A percentile compares a stretch with the other conserved stretches of the same genome.
Conservation (phyloP, 78 protist species). For the Dictyostelium firmibasis region DNA sequence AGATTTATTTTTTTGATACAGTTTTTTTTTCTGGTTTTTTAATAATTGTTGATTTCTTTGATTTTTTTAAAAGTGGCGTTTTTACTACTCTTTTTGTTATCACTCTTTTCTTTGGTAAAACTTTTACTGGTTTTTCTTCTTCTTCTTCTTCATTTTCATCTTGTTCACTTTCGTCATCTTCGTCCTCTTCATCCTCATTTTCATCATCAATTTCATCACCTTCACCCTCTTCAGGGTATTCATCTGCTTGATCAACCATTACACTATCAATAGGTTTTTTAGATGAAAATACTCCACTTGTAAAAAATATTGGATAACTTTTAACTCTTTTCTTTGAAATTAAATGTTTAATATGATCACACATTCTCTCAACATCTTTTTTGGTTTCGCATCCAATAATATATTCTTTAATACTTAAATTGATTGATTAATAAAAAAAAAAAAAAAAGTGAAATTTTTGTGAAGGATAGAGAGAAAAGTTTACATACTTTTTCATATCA, state of each 20-base stretch:
- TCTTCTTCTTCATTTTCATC: slow-evolving; percentile 9
- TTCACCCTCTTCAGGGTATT: not conserved
- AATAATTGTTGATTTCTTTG: not conserved
- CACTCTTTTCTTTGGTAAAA: not conserved
- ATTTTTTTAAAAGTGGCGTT: not conserved
- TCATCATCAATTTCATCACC: slow-evolving; percentile 6
- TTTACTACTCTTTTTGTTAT: not conserved
- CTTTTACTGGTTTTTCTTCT: not conserved
- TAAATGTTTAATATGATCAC: slow-evolving; percentile 44
- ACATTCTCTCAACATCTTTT: slow-evolving; percentile 71
- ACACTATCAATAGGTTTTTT: not conserved
- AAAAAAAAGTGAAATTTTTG: not conserved
- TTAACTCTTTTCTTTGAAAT: not conserved
- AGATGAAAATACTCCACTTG: slow-evolving; percentile 35
- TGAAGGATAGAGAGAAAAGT: not conserved
- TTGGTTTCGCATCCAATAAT: slow-evolving; percentile 61
- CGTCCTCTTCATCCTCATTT: slow-evolving; percentile 14
- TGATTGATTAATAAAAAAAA: not conserved
- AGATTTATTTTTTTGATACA: slow-evolving; percentile 2
- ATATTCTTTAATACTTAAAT: slow-evolving; percentile 49
- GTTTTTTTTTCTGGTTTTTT: not conserved
- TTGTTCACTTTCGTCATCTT: not conserved
- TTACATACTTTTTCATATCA: slow-evolving; percentile 70
- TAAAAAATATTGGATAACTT: slow-evolving; percentile 27
- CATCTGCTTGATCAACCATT: not conserved